Evolutionary conservation across 495 filamentous ascomycete genomes (phyloP), one percentile per base, ranked within the genome.

Genomic region (Cetradonia linearis): DNA sequence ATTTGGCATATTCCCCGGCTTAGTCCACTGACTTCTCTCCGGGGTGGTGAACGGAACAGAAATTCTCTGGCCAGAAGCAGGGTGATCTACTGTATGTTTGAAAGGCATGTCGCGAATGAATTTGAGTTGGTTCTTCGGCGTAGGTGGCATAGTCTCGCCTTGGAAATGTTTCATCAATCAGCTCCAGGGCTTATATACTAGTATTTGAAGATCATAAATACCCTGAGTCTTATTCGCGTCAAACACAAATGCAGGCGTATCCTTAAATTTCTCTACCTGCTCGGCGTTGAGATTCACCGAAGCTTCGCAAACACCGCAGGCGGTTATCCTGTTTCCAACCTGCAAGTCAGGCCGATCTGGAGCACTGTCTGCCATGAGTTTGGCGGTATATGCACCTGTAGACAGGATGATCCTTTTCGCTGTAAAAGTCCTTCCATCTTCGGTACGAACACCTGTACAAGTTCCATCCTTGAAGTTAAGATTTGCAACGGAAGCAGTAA

Each of bases 331-430:
- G 27, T 71, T 71, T 33, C 72, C 78, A 31, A 76, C 75, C 16
- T 77, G 75, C 6, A 85, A 70, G 11, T 70, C 74, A 13, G 69
- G 52, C 50, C 73, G 70, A 8, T 70, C 69, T 18, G 74, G 74
- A n/a, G 80, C 77, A 56, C 75, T 75, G 54, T 73, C 70, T 27
- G 79, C 81, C n/a, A 86, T 67, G 34, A 86, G 67, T 49, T 78
- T 81, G 11, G 82, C 72, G 2, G 83, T 86, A 62, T 73, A 78
- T 30, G 83, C 80, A 0, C 83, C 82, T 1, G 82, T 82, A 44
- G 71, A 78, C 25, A 86, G 70, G 7, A 86, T 68, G 28, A 75
- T 69, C 46, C 76, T 68, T 1, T 75, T 71, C 0, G 81, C 82
- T 1, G 55, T 63, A 8, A 81, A 55, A 0, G 50, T 59, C 47